Conservation (phyloP, 2,329 filamentous ascomycete genomes). For the Trichoderma arundinaceum region DNA sequence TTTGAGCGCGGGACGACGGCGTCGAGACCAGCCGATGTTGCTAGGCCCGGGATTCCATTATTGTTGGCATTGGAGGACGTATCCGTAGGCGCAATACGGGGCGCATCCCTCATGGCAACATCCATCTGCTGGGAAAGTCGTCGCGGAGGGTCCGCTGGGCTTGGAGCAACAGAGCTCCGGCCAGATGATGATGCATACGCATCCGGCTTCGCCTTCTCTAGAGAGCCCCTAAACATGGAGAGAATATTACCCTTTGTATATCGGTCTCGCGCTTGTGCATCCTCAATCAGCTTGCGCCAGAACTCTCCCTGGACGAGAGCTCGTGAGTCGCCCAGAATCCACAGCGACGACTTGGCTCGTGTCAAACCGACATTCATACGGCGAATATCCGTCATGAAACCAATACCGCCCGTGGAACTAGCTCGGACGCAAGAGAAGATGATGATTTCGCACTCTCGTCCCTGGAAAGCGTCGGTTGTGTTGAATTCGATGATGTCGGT, state of each 20-base stretch:
- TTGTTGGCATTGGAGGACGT: slow-evolving; percentile 17
- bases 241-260: slow-evolving; percentile 74
- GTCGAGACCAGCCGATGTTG: slow-evolving; percentile 1
- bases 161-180: neutral
- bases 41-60: neutral
- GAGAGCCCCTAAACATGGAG: slow-evolving; percentile 54
- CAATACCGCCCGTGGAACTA: slow-evolving; percentile 89
- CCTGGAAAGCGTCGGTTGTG: slow-evolving; percentile 97
- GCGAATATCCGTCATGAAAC: slow-evolving; percentile 96
- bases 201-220: slow-evolving; percentile 45
- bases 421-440: slow-evolving; percentile 99
- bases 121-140: slow-evolving; percentile 21
- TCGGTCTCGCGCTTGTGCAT: slow-evolving; percentile 74
- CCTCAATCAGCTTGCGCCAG: slow-evolving; percentile 85
- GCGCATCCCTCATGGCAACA: slow-evolving; percentile 33
- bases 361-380: slow-evolving; percentile 99
- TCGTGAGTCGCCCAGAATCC: slow-evolving; percentile 91
- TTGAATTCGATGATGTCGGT: slow-evolving; percentile 91
- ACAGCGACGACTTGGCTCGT: slow-evolving; percentile 93
- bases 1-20: slow-evolving; percentile 37
- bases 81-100: neutral
- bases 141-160: neutral
- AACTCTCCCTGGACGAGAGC: slow-evolving; percentile 87
- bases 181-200: slow-evolving; percentile 31
- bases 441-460: slow-evolving; percentile 95